A percentile compares a stretch with the other conserved stretches of the same genome.
Conservation (phyloP, 805 yeast species). For the Candida palmyrensis region DNA sequence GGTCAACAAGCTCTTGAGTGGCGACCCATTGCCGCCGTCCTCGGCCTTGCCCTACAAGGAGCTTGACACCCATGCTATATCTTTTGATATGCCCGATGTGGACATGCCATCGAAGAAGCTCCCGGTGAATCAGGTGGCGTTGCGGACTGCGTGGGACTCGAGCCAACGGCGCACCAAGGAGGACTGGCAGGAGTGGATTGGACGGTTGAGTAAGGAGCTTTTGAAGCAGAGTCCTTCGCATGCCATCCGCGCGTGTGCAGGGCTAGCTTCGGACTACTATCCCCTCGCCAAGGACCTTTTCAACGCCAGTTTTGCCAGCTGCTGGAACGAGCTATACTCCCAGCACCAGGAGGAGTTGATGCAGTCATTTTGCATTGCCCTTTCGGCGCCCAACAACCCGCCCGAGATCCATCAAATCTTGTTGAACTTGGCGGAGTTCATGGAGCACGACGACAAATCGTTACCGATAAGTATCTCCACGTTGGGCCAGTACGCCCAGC, state of each 20-base stretch:
- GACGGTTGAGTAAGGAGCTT: conserved; percentile 77
- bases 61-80: conserved; percentile 32
- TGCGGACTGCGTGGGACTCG: conserved; percentile 89
- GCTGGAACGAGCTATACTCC: conserved; percentile 90
- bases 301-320: conserved; percentile 91
- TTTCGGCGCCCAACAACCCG: conserved; percentile 86
- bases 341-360: conserved; percentile 88
- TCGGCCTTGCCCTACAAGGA: conserved; percentile 60
- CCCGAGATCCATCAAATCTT: conserved; percentile 93
- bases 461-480: conserved; percentile 88
- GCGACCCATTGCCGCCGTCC: conserved; percentile 82
- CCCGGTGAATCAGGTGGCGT: conserved; percentile 58
- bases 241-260: conserved; percentile 88
- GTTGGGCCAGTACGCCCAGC: conserved; percentile 85
- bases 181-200: conserved; percentile 98
- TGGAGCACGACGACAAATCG: conserved; percentile 97
- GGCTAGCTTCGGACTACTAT: conserved; percentile 78
- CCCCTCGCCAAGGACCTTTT: conserved; percentile 88
- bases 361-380: conserved; percentile 77
- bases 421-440: conserved; percentile 85
- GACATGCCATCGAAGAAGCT: conserved; percentile 70
- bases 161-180: conserved; percentile 83
- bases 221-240: conserved; percentile 92
- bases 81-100: conserved; percentile 51
- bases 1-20: conserved; percentile 69